Conservation (phyloP, 139 green algal genomes). For the Spirogloea muscicola region DNA sequence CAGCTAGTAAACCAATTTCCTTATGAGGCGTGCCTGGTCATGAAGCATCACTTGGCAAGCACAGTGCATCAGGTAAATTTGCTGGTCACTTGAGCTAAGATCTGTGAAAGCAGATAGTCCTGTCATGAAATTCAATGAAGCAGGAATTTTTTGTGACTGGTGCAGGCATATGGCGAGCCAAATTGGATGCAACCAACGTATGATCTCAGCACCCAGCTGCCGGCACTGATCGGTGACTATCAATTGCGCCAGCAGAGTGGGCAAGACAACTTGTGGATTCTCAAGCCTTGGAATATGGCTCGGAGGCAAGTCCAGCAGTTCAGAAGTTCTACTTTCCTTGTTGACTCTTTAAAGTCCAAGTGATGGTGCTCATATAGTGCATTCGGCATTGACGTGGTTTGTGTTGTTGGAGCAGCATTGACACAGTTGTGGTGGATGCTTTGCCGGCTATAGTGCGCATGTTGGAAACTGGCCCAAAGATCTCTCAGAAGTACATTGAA, state of each 20-base stretch:
- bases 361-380: too few relatives aligned
- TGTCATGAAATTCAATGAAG: too few relatives aligned
- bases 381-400: too few relatives aligned
- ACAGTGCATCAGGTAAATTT: constrained; percentile 30
- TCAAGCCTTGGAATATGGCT: constrained; percentile 48
- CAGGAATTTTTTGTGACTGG: too few relatives aligned
- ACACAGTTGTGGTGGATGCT: constrained; percentile 6
- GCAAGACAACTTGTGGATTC: constrained; percentile 37
- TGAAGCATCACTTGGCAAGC: constrained; percentile 44
- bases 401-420: too few relatives aligned
- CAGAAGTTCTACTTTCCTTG: too few relatives aligned
- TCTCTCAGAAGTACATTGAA: constrained; percentile 46
- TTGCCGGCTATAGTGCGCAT: constrained; percentile 24
- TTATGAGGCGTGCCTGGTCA: constrained; percentile 42
- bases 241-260: background rate
- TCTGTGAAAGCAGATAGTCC: background rate
- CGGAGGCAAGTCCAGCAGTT: too few relatives aligned
- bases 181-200: constrained; percentile 40
- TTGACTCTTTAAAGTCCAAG: too few relatives aligned
- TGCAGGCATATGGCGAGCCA: constrained; percentile 20
- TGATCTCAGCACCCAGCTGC: constrained; percentile 23
- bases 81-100: background rate
- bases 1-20: constrained; percentile 47
- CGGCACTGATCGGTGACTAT: constrained; percentile 35
- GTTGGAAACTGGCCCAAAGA: constrained; percentile 45